Evolutionary conservation across 169 alveolate species (phyloP), one percentile per base, ranked within the genome.

Genomic region (Babesia ovata): DNA sequence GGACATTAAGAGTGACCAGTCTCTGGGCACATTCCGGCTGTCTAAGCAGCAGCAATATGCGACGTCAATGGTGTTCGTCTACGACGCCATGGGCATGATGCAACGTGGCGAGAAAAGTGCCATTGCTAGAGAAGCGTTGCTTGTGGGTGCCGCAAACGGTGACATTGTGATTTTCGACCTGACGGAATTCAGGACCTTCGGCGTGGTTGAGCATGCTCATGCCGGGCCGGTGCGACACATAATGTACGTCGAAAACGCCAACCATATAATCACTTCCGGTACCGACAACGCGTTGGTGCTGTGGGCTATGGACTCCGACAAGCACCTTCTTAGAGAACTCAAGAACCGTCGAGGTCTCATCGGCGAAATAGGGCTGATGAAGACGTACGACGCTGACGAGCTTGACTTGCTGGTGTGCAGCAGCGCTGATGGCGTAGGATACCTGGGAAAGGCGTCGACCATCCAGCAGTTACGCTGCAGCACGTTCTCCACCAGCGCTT

Each of bases 291-390:
- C 63, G 26, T 42, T 81, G 61, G 61, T 73, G 13, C 26, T 65
- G 56, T 81, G 88, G 88, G 42, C 71, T 16, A 81, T 73, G 84
- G 88, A 81, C 59, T 81, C 88, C 7, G 84, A 73, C 63, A 73
- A 81, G 66, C 39, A 59, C 45, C 52, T 81, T 14, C 52, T 81
- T 4, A 54, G 88, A 7, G 84, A 71, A 33, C 48, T 81, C 57
- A 81, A 65, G 70, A 81, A 84, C 52, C 67, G 88, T 19, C 39
- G 69, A 3, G 88, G 88, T 0, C 50, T 81, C 28, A 66, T 81
- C 17, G 88, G 88, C 44, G 61, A 62, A 17, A 48, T 81, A 33
- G 56, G 63, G 65, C 29, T 81, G n/a, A 60, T 81, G 65, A 54
- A 48, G 29, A 28, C 88, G 0, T 81, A 81, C 29, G 88, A 72